Base-by-base conservation (phyloP, 2,329 filamentous ascomycete species). In the Cryphonectria carpinicola region DNA sequence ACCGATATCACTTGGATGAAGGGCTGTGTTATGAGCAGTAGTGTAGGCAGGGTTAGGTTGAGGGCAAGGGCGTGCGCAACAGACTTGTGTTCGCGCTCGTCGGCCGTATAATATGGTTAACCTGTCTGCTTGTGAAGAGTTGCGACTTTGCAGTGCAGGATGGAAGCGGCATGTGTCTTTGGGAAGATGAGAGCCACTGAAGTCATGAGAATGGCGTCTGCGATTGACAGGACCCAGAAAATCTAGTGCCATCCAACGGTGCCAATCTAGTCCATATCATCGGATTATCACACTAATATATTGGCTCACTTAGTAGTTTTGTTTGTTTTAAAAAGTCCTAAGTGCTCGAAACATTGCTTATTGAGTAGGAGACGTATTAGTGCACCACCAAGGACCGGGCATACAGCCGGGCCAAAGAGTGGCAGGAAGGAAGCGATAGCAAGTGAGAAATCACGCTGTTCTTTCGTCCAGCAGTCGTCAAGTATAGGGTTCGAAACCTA, bases 1-100 rank as follows among this genome's bases (percentile, higher is more conserved):
- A 86, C 73, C 0, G 84, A 82, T 3, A 87, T 81, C 1, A 86
- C 77, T 62, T 86, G 81, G 11, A 88, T 79, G 8, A 86, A 84
- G 0, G 86, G 85, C 17, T 86, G 86, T 0, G 83, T 81, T 25
- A 84, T 78, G 1, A 88, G 78, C 76, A 88, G 82, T 35, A 28
- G 13, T 58, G 6, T 79, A 0, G 87, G 86, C 0, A 86, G 80
- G 11, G 14, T 22, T 25, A 68, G 43, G 25, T 14, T 32, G 25
- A 19, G 25, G 13, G 54, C 25, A 4, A 35, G 25, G 25, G 54
- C 25, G 14, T 58, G 25, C 13, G 4, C 25, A 58, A 58, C 13
- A 32, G 54, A 35, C 54, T 58, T 32, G 54, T 32, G 13, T 13
- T 58, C 54, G 5, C 25, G 14, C 54, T 58, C 54, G n/a, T 32